Evolutionary conservation across 495 filamentous ascomycete genomes (phyloP).

Genomic region (Entonaema liquescens): DNA sequence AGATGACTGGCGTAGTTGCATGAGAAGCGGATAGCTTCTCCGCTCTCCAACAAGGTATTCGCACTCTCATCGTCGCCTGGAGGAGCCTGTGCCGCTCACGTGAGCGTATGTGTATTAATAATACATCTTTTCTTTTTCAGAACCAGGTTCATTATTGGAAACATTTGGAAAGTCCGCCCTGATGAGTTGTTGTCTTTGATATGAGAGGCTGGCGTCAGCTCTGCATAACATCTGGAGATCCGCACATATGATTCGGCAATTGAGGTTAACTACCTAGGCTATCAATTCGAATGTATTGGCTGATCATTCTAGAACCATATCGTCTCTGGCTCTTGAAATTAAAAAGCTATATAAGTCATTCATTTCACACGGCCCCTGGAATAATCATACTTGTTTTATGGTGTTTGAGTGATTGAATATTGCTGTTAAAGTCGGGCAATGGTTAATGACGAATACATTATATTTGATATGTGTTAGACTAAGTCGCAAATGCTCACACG

Average conservation of each 20-base stretch:
- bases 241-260: background rate
- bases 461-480: background rate
- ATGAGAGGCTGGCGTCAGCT: background rate
- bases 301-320: background rate
- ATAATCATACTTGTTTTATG: background rate
- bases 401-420: background rate
- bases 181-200: background rate
- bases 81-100: background rate
- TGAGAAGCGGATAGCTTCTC: background rate
- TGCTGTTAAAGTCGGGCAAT: background rate
- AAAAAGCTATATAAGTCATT: background rate
- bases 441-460: background rate
- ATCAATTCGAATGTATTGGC: background rate
- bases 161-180: background rate
- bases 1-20: background rate
- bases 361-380: background rate
- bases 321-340: background rate
- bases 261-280: background rate
- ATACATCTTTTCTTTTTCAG: background rate
- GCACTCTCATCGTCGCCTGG: background rate
- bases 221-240: background rate
- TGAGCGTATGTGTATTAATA: background rate
- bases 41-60: background rate
- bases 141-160: background rate
- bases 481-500: background rate